A percentile compares a stretch with the other conserved stretches of the same genome.
phyloP scores from a whole-genome alignment of 179 eudicot species.

The Silene coronaria region DNA sequence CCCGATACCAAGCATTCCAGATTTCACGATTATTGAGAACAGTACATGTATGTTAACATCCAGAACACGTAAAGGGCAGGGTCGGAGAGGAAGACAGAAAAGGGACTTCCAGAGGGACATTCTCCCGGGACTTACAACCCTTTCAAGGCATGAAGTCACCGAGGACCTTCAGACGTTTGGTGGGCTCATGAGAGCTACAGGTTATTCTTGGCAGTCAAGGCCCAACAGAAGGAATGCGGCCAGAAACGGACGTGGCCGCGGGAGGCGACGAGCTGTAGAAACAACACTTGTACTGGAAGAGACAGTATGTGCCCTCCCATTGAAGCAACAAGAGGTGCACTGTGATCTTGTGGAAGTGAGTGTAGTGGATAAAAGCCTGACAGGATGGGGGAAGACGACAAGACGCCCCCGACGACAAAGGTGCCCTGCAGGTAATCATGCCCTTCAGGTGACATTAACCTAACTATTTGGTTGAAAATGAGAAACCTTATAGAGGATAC shows the following conservation, averaged over 20 bases:
- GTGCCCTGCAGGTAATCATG: slow-evolving; percentile 61
- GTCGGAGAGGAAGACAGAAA: slow-evolving; percentile 71
- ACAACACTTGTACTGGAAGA: slow-evolving; percentile 15
- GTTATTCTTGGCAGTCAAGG: slow-evolving; percentile 69
- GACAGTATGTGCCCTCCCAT: slow-evolving; percentile 8
- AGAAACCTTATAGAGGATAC: slow-evolving; percentile 24
- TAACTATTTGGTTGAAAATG: slow-evolving; percentile 10
- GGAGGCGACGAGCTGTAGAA: slow-evolving; percentile 43
- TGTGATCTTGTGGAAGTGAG: slow-evolving; percentile 2
- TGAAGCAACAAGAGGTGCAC: slow-evolving; percentile 22
- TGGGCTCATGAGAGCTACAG: slow-evolving; percentile 77
- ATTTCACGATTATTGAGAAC: slow-evolving; percentile 29
- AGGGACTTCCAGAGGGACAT: slow-evolving; percentile 89
- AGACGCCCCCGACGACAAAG: slow-evolving; percentile 86
- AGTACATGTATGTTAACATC: slow-evolving; percentile 30
- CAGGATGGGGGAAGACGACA: slow-evolving; percentile 91
- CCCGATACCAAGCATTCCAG: slow-evolving; percentile 55
- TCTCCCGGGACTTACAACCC: slow-evolving; percentile 76
- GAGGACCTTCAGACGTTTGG: slow-evolving; percentile 90
- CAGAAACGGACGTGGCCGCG: slow-evolving; percentile 52
- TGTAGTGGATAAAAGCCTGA: slow-evolving; percentile 64
- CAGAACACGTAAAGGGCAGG: slow-evolving; percentile 52
- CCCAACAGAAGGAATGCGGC: slow-evolving; percentile 51
- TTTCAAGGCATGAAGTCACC: slow-evolving; percentile 81
- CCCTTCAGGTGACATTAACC: slow-evolving; percentile 31